These are phyloP conservation scores for Decorospora gaudefroyi DNA, from an alignment of 2,329 filamentous ascomycete species.

Conservation along the genomic window DNA sequence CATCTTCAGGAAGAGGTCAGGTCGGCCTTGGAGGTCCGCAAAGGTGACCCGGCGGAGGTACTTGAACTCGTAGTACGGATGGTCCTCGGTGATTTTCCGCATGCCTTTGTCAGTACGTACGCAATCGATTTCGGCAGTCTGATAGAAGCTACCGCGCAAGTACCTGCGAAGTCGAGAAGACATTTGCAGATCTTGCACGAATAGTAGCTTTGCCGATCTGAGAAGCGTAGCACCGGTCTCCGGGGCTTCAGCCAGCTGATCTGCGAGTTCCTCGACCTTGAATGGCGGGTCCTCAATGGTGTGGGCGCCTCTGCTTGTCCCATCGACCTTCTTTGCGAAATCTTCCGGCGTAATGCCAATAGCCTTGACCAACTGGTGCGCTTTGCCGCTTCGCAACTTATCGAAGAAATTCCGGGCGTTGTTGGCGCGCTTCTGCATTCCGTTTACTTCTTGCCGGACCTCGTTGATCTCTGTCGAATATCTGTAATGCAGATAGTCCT, in stretches of 20 bases:
- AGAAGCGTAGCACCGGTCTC: slow-evolving; percentile 75
- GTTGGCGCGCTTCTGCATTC: slow-evolving; percentile 78
- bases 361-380: slow-evolving; percentile 80
- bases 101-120: slow-evolving; percentile 91
- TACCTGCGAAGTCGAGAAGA: slow-evolving; percentile 89
- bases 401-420: slow-evolving; percentile 81
- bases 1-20: slow-evolving; percentile 95
- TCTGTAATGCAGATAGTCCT: slow-evolving; percentile 95
- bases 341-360: slow-evolving; percentile 90
- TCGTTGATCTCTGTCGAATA: slow-evolving; percentile 86
- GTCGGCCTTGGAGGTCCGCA: slow-evolving; percentile 75
- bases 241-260: slow-evolving; percentile 60
- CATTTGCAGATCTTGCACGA: slow-evolving; percentile 84
- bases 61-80: slow-evolving; percentile 97
- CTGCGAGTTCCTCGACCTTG: slow-evolving; percentile 83
- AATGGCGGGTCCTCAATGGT: slow-evolving; percentile 77
- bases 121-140: slow-evolving; percentile 82
- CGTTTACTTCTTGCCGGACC: slow-evolving; percentile 66
- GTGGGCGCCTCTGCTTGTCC: slow-evolving; percentile 68
- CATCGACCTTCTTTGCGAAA: slow-evolving; percentile 82
- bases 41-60: slow-evolving; percentile 91
- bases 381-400: slow-evolving; percentile 77
- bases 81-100: slow-evolving; percentile 89
- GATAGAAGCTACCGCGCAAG: slow-evolving; percentile 81
- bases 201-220: slow-evolving; percentile 80